A percentile compares a stretch with the other conserved stretches of the same genome.
These are phyloP conservation scores for Mycena rosella DNA, from an alignment of 768 basidiomycete species.

Conservation along the genomic window DNA sequence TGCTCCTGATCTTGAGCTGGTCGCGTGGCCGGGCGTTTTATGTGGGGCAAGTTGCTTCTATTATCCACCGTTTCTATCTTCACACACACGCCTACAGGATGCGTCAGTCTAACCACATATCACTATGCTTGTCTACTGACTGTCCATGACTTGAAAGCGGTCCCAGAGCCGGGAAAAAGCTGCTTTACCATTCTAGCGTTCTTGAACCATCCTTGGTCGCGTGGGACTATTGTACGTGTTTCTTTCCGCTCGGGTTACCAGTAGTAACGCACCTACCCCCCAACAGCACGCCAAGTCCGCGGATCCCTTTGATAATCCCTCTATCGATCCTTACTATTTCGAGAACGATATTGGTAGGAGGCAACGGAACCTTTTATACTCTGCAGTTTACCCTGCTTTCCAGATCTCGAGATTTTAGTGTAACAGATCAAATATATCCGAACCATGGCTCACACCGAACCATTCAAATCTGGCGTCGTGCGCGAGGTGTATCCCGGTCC, in stretches of 20 bases:
- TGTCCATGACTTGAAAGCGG: slow-evolving; percentile 41
- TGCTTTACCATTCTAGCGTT: slow-evolving; percentile 55
- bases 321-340: slow-evolving; percentile 24
- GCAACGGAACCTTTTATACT: background rate
- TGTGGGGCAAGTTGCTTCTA: slow-evolving; percentile 6
- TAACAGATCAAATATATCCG: slow-evolving; percentile 51
- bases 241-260: background rate
- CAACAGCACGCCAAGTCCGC: slow-evolving; percentile 26
- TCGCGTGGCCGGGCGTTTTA: slow-evolving; percentile 41
- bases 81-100: slow-evolving; percentile 1
- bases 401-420: slow-evolving; percentile 42
- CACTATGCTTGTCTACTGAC: background rate
- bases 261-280: no score
- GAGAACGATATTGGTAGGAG: slow-evolving; percentile 19
- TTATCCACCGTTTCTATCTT: slow-evolving; percentile 25
- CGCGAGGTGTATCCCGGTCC: slow-evolving; percentile 51
- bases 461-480: slow-evolving; percentile 32
- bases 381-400: background rate
- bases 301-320: slow-evolving; percentile 16
- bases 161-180: slow-evolving; percentile 53
- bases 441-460: slow-evolving; percentile 43
- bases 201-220: slow-evolving; percentile 59
- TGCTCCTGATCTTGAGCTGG: slow-evolving; percentile 43
- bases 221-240: slow-evolving; percentile 61
- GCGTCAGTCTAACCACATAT: background rate